phyloP scores from a whole-genome alignment of 768 basidiomycete species.

The Boletus subparvulus region DNA sequence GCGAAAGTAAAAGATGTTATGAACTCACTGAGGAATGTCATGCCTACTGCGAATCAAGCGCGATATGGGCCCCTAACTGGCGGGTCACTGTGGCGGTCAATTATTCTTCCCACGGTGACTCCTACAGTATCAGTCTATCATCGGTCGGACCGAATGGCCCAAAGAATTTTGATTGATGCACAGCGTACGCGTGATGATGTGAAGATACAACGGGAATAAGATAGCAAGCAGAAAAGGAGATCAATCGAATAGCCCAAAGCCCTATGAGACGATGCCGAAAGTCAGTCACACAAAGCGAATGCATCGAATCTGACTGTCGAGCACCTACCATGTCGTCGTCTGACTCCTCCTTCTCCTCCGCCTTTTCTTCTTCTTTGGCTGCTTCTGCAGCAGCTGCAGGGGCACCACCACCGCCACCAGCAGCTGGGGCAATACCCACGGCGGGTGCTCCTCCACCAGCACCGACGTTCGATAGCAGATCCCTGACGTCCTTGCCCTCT shows the following conservation, averaged over 20 bases:
- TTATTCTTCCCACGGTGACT: too few relatives aligned
- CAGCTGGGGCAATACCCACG: conserved; percentile 50
- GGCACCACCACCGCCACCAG: conserved; percentile 56
- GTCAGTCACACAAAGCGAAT: not conserved
- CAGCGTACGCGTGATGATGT: too few relatives aligned
- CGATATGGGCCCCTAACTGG: too few relatives aligned
- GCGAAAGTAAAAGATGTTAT: not conserved
- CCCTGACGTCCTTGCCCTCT: conserved; percentile 97
- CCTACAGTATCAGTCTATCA: too few relatives aligned
- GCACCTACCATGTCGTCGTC: conserved; percentile 61
- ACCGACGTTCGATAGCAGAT: conserved; percentile 92
- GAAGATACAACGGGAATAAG: conserved; percentile 19
- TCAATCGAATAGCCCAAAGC: conserved; percentile 97
- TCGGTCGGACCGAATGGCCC: conserved; percentile 15
- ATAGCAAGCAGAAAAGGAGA: conserved; percentile 27
- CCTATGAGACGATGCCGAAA: conserved; percentile 43
- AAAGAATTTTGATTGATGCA: conserved; percentile 18
- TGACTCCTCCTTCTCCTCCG: conserved; percentile 80
- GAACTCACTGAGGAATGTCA: conserved; percentile 4
- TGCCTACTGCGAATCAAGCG: not conserved
- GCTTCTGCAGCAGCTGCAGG: conserved; percentile 69
- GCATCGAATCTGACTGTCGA: conserved; percentile 16
- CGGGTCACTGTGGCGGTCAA: too few relatives aligned
- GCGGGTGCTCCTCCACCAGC: conserved; percentile 87
- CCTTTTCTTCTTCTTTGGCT: conserved; percentile 74